Conservation (phyloP, 345 rosid species). For the Mercurialis annua region DNA sequence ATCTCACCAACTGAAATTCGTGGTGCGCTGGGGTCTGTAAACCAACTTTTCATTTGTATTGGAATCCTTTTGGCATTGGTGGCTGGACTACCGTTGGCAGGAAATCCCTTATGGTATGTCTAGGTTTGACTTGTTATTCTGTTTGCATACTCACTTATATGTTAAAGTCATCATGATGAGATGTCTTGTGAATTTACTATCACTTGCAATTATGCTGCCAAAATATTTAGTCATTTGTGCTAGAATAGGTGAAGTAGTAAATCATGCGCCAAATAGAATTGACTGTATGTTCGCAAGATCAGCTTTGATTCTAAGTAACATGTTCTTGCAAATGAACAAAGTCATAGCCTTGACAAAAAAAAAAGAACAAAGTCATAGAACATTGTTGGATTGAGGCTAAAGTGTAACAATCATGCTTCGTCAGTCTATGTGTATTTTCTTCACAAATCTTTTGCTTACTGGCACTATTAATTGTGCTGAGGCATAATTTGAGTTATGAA, state of each 20-base stretch:
- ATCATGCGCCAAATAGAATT: neutral
- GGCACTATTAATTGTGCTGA: neutral
- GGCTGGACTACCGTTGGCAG: conserved; percentile 93
- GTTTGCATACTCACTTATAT: neutral
- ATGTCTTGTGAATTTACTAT: neutral
- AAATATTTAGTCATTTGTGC: neutral
- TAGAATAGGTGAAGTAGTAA: neutral
- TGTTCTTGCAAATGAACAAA: neutral
- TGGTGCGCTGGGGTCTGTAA: conserved; percentile 92
- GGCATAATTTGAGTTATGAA: neutral
- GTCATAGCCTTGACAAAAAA: no score
- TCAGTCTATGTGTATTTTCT: neutral
- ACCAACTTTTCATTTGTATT: conserved; percentile 92
- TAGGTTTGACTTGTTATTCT: neutral
- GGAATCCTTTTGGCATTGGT: conserved; percentile 96
- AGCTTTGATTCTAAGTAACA: neutral
- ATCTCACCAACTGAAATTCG: conserved; percentile 99
- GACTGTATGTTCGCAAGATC: neutral
- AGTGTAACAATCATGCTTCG: neutral
- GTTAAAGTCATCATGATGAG: neutral
- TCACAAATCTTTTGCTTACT: neutral
- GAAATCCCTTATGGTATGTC: conserved; percentile 76
- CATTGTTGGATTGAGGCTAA: neutral
- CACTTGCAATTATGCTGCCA: neutral
- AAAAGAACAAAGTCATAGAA: neutral